Evolutionary conservation across 1,284 basidiomycete species (phyloP).

Genomic region (Papiliotrema nemorosa): DNA sequence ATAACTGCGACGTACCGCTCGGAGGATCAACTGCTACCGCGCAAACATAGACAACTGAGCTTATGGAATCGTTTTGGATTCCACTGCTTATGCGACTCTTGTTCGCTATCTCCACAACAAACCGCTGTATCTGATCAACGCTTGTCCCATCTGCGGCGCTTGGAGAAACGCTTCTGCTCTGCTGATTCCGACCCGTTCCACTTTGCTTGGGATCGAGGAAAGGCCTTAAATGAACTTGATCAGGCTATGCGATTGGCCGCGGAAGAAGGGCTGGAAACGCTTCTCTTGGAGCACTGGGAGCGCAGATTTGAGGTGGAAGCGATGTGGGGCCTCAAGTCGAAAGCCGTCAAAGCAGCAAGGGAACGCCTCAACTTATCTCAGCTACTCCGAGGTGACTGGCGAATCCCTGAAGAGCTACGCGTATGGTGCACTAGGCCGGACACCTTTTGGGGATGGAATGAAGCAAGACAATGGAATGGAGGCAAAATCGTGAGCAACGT

Average conservation of each 20-base stretch:
- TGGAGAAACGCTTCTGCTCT: not conserved
- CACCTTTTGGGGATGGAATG: not conserved
- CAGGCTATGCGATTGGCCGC: too few relatives aligned
- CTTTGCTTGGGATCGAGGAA: not conserved
- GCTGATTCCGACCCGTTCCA: not conserved
- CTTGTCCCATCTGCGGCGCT: too few relatives aligned
- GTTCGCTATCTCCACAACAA: too few relatives aligned
- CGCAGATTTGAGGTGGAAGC: too few relatives aligned
- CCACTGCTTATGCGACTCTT: not conserved
- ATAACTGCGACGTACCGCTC: conserved; percentile 18
- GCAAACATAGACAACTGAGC: not conserved
- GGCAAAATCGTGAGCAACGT: not conserved
- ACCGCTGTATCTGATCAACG: too few relatives aligned
- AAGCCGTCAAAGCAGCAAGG: not conserved
- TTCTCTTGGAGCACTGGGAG: too few relatives aligned
- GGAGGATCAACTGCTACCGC: not conserved
- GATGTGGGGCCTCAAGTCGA: too few relatives aligned
- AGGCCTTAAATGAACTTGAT: not conserved
- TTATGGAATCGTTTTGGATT: not conserved
- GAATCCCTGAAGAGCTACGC: not conserved
- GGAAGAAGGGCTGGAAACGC: too few relatives aligned
- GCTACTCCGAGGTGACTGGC: not conserved
- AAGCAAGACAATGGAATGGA: not conserved
- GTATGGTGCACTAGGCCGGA: not conserved
- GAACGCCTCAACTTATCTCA: not conserved